Percentiles rank a stretch among this genome's conserved stretches.
Evolutionary conservation across 805 yeast genomes (phyloP).

Genomic region (Huiozyma naganishii): DNA sequence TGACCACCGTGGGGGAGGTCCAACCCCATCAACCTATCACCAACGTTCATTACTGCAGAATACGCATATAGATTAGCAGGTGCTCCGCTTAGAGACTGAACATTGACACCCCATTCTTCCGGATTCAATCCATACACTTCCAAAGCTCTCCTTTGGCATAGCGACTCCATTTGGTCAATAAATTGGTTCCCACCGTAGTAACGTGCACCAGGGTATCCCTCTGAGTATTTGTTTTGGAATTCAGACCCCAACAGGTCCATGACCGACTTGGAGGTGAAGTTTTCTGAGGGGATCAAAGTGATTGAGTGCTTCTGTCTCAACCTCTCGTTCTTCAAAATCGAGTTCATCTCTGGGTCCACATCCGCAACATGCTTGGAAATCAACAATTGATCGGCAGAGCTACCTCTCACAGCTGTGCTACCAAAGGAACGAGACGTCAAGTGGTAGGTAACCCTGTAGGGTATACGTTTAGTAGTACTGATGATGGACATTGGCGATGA

Average conservation of each 20-base stretch:
- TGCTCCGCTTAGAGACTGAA: constrained; percentile 89
- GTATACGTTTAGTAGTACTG: too few species aligned
- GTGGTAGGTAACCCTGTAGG: too few species aligned
- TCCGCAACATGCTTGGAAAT: constrained; percentile 55
- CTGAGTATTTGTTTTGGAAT: constrained; percentile 96
- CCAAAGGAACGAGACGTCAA: too few species aligned
- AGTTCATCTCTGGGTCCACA: constrained; percentile 76
- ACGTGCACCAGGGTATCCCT: constrained; percentile 96
- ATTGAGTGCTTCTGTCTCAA: constrained; percentile 85
- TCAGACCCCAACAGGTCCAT: constrained; percentile 91
- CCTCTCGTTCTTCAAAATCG: constrained; percentile 65
- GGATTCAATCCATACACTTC: constrained; percentile 69
- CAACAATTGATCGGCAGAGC: constrained; percentile 25
- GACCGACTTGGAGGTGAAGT: constrained; percentile 90
- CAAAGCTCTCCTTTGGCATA: constrained; percentile 88
- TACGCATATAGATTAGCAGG: constrained; percentile 94
- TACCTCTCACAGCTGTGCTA: background rate
- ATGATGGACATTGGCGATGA: too few species aligned
- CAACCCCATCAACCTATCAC: constrained; percentile 92
- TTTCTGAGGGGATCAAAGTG: constrained; percentile 89
- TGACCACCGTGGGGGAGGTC: constrained; percentile 99
- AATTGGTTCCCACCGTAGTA: constrained; percentile 97
- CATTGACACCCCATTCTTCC: constrained; percentile 93
- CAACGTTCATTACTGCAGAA: constrained; percentile 78
- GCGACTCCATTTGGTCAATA: constrained; percentile 80